Percentiles rank a stretch among this genome's conserved stretches.
Evolutionary conservation across 257 asterid species (phyloP).

Genomic region (Salvia rosmarinus): DNA sequence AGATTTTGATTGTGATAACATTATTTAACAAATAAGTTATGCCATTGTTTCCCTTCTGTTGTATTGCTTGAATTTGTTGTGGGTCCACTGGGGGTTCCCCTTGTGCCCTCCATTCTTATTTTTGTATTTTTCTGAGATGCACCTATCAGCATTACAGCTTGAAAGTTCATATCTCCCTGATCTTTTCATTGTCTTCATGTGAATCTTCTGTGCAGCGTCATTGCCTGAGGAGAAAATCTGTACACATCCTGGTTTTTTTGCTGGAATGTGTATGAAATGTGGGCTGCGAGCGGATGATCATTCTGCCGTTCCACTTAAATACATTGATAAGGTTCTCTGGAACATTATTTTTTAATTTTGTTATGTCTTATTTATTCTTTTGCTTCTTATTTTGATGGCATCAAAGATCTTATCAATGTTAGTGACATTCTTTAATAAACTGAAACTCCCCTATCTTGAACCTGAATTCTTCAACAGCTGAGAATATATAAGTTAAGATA

Average conservation of each 20-base stretch:
- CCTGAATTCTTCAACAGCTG: background rate
- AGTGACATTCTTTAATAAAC: background rate
- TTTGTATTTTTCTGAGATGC: background rate
- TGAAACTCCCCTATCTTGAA: background rate
- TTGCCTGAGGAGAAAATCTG: conserved; percentile 45
- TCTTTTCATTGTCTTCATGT: background rate
- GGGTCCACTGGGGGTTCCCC: background rate
- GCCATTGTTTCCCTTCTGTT: background rate
- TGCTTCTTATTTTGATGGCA: background rate
- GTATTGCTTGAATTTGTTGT: background rate
- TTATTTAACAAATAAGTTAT: no score
- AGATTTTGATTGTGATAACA: no score
- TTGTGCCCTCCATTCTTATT: background rate
- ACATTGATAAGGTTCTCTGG: conserved; percentile 76
- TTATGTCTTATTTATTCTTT: background rate
- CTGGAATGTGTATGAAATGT: conserved; percentile 88
- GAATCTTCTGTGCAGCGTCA: conserved; percentile 42
- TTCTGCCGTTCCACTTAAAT: conserved; percentile 78
- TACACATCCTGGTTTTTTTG: conserved; percentile 78
- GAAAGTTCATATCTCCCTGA: background rate
- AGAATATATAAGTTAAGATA: conserved; percentile 8
- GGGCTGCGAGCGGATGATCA: conserved; percentile 70
- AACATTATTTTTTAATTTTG: conserved; percentile 1
- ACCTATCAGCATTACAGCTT: conserved; percentile 3
- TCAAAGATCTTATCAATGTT: conserved; percentile 4